Conservation (phyloP, 768 basidiomycete species). For the Calocybe cyanea region DNA sequence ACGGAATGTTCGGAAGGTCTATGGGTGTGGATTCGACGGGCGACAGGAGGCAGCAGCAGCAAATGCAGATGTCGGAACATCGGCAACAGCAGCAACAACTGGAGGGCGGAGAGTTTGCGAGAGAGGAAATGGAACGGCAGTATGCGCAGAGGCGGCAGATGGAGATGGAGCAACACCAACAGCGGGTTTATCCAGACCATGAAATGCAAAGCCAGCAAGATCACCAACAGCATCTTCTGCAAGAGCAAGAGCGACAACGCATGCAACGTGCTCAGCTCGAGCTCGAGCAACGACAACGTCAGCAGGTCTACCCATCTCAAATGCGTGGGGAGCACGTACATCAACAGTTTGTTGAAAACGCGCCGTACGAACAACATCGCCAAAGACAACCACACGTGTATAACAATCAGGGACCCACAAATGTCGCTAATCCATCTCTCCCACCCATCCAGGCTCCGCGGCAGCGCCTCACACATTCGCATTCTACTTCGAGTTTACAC, state of each 20-base stretch:
- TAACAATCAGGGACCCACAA: background rate
- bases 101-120: constrained; percentile 21
- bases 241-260: constrained; percentile 17
- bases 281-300: constrained; percentile 9
- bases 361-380: background rate
- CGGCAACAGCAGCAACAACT: constrained; percentile 23
- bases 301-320: background rate
- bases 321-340: background rate
- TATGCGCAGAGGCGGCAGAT: constrained; percentile 18
- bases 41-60: background rate
- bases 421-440: background rate
- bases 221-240: constrained; percentile 16
- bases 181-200: constrained; percentile 21
- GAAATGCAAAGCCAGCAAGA: constrained; percentile 20
- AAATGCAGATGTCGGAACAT: constrained; percentile 18
- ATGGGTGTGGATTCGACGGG: constrained; percentile 14
- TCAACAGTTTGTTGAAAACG: background rate
- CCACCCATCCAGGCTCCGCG: background rate
- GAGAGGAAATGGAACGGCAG: constrained; percentile 21
- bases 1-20: constrained; percentile 29
- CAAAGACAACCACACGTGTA: background rate
- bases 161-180: constrained; percentile 18
- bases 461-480: background rate
- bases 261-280: background rate
- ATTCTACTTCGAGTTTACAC: constrained; percentile 11